A percentile compares a stretch with the other conserved stretches of the same genome.
phyloP scores from a whole-genome alignment of 2,329 filamentous ascomycete genomes.

The Paracoccidioides brasiliensis region DNA sequence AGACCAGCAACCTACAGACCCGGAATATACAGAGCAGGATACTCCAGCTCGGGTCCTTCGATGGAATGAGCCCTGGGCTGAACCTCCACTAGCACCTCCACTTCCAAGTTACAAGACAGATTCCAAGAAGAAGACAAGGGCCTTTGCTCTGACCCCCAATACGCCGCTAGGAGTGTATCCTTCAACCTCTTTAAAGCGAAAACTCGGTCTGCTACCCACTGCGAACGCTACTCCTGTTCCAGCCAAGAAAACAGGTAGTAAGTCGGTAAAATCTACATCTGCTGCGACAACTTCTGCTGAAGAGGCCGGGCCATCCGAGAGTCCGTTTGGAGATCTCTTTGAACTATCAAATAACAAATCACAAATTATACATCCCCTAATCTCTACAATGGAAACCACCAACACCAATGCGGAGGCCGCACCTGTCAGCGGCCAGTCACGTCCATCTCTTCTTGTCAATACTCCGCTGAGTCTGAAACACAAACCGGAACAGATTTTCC shows the following conservation, averaged over 20 bases:
- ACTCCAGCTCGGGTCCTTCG: not conserved
- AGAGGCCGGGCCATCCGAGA: slow-evolving; percentile 6
- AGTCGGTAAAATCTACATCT: slow-evolving; percentile 8
- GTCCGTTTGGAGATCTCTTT: slow-evolving; percentile 1
- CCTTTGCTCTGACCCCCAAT: not conserved
- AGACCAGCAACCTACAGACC: not conserved
- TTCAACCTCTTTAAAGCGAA: not conserved
- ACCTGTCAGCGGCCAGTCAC: slow-evolving; percentile 5
- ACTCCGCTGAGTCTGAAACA: slow-evolving; percentile 13
- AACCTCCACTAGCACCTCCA: not conserved
- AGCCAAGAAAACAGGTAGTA: slow-evolving; percentile 8
- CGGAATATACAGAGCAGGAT: not conserved
- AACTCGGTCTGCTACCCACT: not conserved
- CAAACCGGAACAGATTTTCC: slow-evolving; percentile 18
- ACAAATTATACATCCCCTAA: not conserved
- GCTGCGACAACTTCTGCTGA: slow-evolving; percentile 11
- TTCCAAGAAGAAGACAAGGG: not conserved
- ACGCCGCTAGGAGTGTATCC: not conserved
- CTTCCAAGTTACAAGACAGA: slow-evolving; percentile 1
- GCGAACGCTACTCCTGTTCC: not conserved
- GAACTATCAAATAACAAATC: not conserved
- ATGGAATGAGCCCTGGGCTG: slow-evolving; percentile 1
- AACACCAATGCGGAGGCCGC: slow-evolving; percentile 11
- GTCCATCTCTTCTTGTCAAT: slow-evolving; percentile 13
- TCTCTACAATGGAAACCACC: slow-evolving; percentile 4